phyloP scores from a whole-genome alignment of 495 filamentous ascomycete species.

The Trypethelium eluteriae region DNA sequence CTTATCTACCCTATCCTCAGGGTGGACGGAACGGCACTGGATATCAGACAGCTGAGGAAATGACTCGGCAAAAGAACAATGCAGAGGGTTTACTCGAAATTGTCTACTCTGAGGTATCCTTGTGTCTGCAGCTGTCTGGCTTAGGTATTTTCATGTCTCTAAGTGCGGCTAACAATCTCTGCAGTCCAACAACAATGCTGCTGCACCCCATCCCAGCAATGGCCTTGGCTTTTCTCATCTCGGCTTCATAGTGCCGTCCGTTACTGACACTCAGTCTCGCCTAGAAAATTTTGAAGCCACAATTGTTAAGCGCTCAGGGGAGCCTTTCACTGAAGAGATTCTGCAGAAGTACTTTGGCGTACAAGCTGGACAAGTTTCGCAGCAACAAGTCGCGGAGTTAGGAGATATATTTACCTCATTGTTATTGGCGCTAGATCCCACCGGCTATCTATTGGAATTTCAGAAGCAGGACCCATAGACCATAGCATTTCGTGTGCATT shows the following conservation, averaged over 20 bases:
- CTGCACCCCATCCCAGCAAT: not conserved
- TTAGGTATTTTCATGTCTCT: not conserved
- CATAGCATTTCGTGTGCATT: not conserved
- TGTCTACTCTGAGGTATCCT: constrained; percentile 14
- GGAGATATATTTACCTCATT: constrained; percentile 19
- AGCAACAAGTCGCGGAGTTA: constrained; percentile 14
- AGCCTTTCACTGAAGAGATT: constrained; percentile 10
- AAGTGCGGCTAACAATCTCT: not conserved
- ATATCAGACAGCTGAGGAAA: constrained; percentile 32
- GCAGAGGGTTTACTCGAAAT: constrained; percentile 34
- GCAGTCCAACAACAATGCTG: not conserved
- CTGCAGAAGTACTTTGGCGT: constrained; percentile 10
- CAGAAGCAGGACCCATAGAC: constrained; percentile 16
- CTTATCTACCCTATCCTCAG: constrained; percentile 32
- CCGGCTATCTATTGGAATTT: constrained; percentile 35
- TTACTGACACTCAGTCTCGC: constrained; percentile 24
- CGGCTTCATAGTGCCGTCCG: constrained; percentile 31
- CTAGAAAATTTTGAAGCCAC: constrained; percentile 21
- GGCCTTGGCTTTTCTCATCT: constrained; percentile 27
- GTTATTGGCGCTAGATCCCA: constrained; percentile 29
- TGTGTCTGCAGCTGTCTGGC: not conserved
- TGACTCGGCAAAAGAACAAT: constrained; percentile 32
- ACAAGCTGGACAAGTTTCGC: constrained; percentile 14
- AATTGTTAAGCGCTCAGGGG: constrained; percentile 28
- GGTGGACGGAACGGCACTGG: constrained; percentile 36